Evolutionary conservation across 2,329 filamentous ascomycete species (phyloP), one percentile per base, ranked within the genome.

Genomic region (Alternaria viburni): DNA sequence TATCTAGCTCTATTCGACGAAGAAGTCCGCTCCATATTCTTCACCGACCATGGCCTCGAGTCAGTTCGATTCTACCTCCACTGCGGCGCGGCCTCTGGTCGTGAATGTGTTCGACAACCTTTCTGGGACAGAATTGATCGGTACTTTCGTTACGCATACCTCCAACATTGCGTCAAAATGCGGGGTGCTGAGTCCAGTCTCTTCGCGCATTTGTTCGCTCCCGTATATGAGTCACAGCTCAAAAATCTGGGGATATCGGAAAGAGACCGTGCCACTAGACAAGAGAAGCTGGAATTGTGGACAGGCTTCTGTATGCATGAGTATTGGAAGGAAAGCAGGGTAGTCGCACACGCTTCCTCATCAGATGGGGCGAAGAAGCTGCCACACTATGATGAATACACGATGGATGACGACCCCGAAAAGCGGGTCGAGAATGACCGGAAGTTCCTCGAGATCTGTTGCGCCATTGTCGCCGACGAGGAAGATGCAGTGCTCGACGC

Each of bases 391-490:
- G 32, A 36, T n/a, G 7, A n/a, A 1, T 36, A 36, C 15, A 36
- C 7, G 0, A 1, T 36, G 1, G 2, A 36, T 1, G 32, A 36
- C 15, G 1, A 3, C 15, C 32, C 32, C 32, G 32, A 41, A 1
- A 41, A n/a, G 32, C 32, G 32, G 0, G 1, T 41, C 15, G 32
- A 41, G 32, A n/a, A 41, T 3, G 32, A n/a, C 0, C 32, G 32
- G 0, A 41, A 41, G 32, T 41, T 41, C 2, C 8, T 41, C 0
- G 15, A n/a, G 2, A 41, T 41, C 1, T 3, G 1, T 41, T 41
- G 15, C 15, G 32, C 32, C 2, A 41, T 41, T 1, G 32, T 0
- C 8, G 32, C 15, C 0, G 32, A 41, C 15, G 15, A 41, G 0
- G 1, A 1, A 41, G 15, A 1, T 13, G 15, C 32, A 10, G 15